Evolutionary conservation across 805 yeast genomes (phyloP), one percentile per base, ranked within the genome.

Genomic region (Debaryomyces castellii): DNA sequence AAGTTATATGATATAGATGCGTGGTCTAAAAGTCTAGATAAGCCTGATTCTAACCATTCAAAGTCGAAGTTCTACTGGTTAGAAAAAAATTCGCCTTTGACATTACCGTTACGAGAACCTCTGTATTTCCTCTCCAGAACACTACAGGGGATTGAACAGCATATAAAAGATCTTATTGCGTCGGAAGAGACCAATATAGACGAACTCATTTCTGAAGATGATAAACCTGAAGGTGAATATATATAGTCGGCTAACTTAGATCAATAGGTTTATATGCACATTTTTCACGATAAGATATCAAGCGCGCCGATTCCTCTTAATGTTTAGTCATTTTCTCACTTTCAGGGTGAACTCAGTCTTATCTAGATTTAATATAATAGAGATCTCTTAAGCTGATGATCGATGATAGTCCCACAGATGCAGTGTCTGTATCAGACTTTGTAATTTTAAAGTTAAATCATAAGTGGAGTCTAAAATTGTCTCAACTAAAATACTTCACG

Each of bases 61-160:
- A 16, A 25, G n/a, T 24, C 34, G 7, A 51, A 64, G 1, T 60
- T 66, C 30, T 83, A 70, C 56, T 89, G 96, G 96, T 52, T 88
- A 2, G 73, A 85, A 6, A 81, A 80, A 1, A 56, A 64, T 1
- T 82, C 90, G 1, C 96, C 96, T 0, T 65, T 89, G 35, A 71
- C 85, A 38, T 79, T 76, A 45, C 94, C 94, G 0, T 66, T 85
- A 32, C 77, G 76, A 51, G 90, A 89, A 58, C 82, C 90, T 0
- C 79, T 81, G 46, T 87, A 79, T 54, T 76, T 87, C 28, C 59
- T 77, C 24, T 60, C 71, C 44, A 62, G 75, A 44, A 53, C 66
- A 33, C 57, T 68, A 28, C 45, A 45, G 40, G 55, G 57, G 20
- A 53, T 65, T 8, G 63, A 67, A 32, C 41, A 50, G 3, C 63